Evolutionary conservation across 2,329 filamentous ascomycete genomes (phyloP), one percentile per base, ranked within the genome.

Genomic region (Orbilia javanica): DNA sequence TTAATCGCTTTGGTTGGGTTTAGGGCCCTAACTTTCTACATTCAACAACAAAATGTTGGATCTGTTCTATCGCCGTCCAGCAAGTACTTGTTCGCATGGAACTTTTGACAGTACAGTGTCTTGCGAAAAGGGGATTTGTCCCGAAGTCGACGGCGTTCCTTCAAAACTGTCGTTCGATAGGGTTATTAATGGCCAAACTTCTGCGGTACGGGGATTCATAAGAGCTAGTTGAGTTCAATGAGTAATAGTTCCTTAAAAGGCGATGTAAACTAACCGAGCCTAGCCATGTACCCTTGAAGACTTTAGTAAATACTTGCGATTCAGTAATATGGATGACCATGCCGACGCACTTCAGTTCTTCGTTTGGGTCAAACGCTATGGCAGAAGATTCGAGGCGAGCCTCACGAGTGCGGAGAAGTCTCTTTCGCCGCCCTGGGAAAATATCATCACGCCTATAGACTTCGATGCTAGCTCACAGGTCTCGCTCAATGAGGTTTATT

Each of bases 211-310:
- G 20, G 60, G 60, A 15, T 20, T 2, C n/a, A 34, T n/a, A n/a
- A n/a, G n/a, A n/a, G n/a, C n/a, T n/a, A n/a, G n/a, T n/a, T 34
- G 5, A 34, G 15, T 25, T 64, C 4, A 18, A 31, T 10, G 11
- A 46, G 25, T 5, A 10, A 34, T 34, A 36, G 18, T 31, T 20
- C 15, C 42, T 22, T 4, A 25, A 25, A 13, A 44, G 2, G 8
- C 34, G 18, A 5, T 34, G 18, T 8, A 20, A 39, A 36, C 44
- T 64, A 34, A 67, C 53, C 10, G 7, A 36, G 20, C n/a, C 15
- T n/a, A 77, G 73, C 66, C 73, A 62, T 77, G 73, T 31, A 71
- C 65, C 2, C 22, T 77, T 8, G 73, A 71, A 31, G 66, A 77
- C 29, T 77, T 77, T 22, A 67, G 60, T 31, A 70, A 52, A 70